phyloP scores from a whole-genome alignment of 1,284 basidiomycete species.

The Cystobasidium pallidum region DNA sequence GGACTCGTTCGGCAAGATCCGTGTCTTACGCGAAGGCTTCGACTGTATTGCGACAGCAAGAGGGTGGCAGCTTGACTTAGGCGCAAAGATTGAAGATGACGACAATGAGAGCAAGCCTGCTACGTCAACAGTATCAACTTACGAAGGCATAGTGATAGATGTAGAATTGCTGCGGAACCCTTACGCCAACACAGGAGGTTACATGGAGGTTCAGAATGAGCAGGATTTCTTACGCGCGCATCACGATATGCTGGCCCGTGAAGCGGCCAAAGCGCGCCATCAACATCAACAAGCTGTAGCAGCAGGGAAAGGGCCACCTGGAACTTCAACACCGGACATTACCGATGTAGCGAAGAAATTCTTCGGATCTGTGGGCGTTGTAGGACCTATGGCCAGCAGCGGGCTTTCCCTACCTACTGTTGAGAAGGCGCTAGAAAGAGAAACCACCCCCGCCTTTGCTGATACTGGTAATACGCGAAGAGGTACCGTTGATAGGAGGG shows the following conservation, averaged over 20 bases:
- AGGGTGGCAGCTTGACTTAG: constrained; percentile 68
- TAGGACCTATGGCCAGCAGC: constrained; percentile 82
- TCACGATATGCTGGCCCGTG: constrained; percentile 84
- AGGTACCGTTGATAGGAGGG: background rate
- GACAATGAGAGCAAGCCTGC: background rate
- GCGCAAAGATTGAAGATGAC: background rate
- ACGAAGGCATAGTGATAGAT: constrained; percentile 20
- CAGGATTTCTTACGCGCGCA: constrained; percentile 84
- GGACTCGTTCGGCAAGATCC: constrained; percentile 98
- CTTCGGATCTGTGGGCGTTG: constrained; percentile 61
- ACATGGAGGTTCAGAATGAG: constrained; percentile 64
- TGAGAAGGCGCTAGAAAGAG: constrained; percentile 79
- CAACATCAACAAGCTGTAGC: constrained; percentile 1
- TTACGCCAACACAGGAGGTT: background rate
- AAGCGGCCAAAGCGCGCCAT: constrained; percentile 71
- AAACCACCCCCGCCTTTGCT: constrained; percentile 45
- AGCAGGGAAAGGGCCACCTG: background rate
- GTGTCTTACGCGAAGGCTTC: constrained; percentile 85
- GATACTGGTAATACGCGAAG: background rate
- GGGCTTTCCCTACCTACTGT: constrained; percentile 81
- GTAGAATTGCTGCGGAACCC: background rate
- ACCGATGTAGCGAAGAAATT: constrained; percentile 20
- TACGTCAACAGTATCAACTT: background rate
- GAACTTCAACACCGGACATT: background rate
- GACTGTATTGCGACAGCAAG: constrained; percentile 78